Base-by-base conservation (phyloP, 2,329 filamentous ascomycete species). In the Diaporthe ilicicola region DNA sequence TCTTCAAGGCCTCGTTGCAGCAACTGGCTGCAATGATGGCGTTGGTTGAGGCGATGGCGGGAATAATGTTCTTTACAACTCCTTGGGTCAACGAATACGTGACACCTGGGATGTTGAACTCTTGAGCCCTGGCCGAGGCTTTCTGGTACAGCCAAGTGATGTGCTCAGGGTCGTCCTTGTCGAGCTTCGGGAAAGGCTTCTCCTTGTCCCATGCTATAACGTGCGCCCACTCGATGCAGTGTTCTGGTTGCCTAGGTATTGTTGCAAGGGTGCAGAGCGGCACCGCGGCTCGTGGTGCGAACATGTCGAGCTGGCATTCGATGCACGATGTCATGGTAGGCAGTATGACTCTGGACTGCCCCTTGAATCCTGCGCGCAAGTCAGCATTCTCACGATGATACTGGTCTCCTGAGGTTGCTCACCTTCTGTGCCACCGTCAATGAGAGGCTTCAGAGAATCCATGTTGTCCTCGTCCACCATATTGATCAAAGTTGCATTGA, bases 61-160 rank as follows among this genome's bases (percentile, higher is more conserved):
- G 96, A 73, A 99, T 99, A 81, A 99, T 99, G 82, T 99, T 99
- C 83, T 99, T 99, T 77, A 99, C 94, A 2, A 98, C 97, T 70
- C 96, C 97, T 80, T 99, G 96, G 0, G 97, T 98, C 81, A 98
- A 91, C 7, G 93, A 92, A 81, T 99, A 99, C 1, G 96, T 98
- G 70, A 99, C 94, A 10, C 96, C 97, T 0, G 90, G 82, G 76
- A 99, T 99, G 76, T 93, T 92, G 83, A 97, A 99, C 78, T 99
- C 93, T 70, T 91, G 82, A 0, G 96, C 94, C 44, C 96, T 93
- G 56, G 88, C 83, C 19, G 95, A 87, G 0, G 96, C 94, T 78
- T 94, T 94, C 74, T 94, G 88, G 82, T 94, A 98, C 4, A 99
- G 88, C 96, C 96, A 99, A n/a, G 92, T 93, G 78, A 99, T 96